Percentiles rank a stretch among this genome's conserved stretches.
phyloP scores from a whole-genome alignment of 2,329 filamentous ascomycete genomes.

The Endoconidiophora laricicola region DNA sequence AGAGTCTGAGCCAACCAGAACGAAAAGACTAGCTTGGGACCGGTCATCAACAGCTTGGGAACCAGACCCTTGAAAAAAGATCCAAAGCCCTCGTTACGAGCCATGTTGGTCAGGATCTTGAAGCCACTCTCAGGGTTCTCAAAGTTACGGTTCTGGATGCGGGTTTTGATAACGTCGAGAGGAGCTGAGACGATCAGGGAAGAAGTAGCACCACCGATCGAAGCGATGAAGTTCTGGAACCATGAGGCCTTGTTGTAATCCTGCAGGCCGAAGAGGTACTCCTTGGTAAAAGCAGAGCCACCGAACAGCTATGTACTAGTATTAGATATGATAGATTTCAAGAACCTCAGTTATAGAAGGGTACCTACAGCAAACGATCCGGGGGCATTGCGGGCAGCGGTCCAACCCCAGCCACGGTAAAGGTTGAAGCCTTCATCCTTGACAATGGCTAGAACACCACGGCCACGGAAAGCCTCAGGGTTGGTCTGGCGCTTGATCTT shows the following conservation, averaged over 20 bases:
- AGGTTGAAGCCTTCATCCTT: constrained; percentile 87
- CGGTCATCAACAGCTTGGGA: constrained; percentile 97
- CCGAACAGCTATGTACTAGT: constrained; percentile 58
- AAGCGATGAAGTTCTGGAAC: constrained; percentile 95
- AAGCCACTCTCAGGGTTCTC: constrained; percentile 93
- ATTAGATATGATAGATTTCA: background rate
- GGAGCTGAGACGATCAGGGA: constrained; percentile 94
- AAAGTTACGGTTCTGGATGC: constrained; percentile 97
- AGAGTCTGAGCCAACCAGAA: constrained; percentile 99
- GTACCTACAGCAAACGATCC: constrained; percentile 80
- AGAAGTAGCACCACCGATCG: constrained; percentile 83
- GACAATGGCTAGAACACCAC: constrained; percentile 78
- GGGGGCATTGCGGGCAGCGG: constrained; percentile 87
- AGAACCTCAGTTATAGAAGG: background rate
- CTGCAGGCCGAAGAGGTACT: constrained; percentile 74
- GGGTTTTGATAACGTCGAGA: constrained; percentile 93
- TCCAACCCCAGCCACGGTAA: constrained; percentile 96
- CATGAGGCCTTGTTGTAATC: constrained; percentile 95
- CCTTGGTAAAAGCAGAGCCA: constrained; percentile 92
- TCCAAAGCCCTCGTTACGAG: constrained; percentile 66
- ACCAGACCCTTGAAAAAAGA: constrained; percentile 97
- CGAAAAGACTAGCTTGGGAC: constrained; percentile 95
- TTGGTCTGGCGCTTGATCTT: constrained; percentile 99
- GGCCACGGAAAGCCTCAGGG: constrained; percentile 90
- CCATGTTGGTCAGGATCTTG: constrained; percentile 83